A percentile compares a stretch with the other conserved stretches of the same genome.
These are phyloP conservation scores for Solanum lignicaule DNA, from an alignment of 257 asterid species.

Conservation along the genomic window DNA sequence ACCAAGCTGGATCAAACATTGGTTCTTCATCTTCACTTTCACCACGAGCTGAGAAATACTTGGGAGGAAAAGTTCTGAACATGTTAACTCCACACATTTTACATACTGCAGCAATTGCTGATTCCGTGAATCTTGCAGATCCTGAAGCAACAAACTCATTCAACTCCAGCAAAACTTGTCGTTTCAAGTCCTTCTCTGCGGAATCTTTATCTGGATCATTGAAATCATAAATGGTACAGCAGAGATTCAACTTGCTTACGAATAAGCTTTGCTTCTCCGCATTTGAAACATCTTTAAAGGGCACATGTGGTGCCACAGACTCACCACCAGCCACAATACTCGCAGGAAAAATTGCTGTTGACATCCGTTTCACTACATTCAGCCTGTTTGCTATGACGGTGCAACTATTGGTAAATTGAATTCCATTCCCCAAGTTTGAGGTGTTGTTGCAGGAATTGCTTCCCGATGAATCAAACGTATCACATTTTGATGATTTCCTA, in stretches of 20 bases:
- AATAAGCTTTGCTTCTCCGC: slow-evolving; percentile 33
- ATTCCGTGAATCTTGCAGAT: slow-evolving; percentile 26
- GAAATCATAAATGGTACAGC: slow-evolving; percentile 32
- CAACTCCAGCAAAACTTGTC: slow-evolving; percentile 28
- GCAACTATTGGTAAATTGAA: slow-evolving; percentile 29
- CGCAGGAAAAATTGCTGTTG: slow-evolving; percentile 44
- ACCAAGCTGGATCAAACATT: slow-evolving; percentile 41
- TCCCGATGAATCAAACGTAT: slow-evolving; percentile 20
- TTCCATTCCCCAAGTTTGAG: slow-evolving; percentile 16
- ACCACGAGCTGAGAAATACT: slow-evolving; percentile 18
- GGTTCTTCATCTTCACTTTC: slow-evolving; percentile 39
- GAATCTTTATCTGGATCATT: slow-evolving; percentile 22
- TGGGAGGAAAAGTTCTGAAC: slow-evolving; percentile 37
- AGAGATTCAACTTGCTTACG: slow-evolving; percentile 30
- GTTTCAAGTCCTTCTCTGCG: slow-evolving; percentile 30
- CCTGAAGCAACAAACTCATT: slow-evolving; percentile 33
- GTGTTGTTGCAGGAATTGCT: slow-evolving; percentile 21
- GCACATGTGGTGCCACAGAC: slow-evolving; percentile 24
- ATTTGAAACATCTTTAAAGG: slow-evolving; percentile 34
- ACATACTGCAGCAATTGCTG: slow-evolving; percentile 31
- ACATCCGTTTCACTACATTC: slow-evolving; percentile 34
- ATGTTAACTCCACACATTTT: slow-evolving; percentile 32
- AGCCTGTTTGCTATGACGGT: slow-evolving; percentile 28
- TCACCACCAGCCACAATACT: slow-evolving; percentile 29
- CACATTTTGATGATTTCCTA: slow-evolving; percentile 27